Conservation (phyloP, 352 stramenopile species). For the Phytophthora constricta region DNA sequence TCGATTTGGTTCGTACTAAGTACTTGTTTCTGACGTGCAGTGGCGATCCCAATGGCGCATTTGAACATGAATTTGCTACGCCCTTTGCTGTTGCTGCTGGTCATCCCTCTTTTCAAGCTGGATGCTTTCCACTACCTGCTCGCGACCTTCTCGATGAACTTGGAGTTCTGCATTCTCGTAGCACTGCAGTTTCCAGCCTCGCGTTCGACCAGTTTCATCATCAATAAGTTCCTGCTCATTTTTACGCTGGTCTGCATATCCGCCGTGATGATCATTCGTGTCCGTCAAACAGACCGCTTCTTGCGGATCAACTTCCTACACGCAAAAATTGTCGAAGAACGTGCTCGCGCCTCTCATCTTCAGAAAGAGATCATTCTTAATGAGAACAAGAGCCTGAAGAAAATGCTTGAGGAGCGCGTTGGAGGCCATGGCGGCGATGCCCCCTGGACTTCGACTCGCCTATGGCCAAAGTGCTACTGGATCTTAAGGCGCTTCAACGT, state of each 20-base stretch:
- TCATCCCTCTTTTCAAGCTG: slow-evolving; percentile 76
- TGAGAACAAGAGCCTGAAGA: slow-evolving; percentile 86
- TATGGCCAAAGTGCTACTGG: slow-evolving; percentile 80
- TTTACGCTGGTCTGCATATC: slow-evolving; percentile 64
- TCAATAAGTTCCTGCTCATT: slow-evolving; percentile 79
- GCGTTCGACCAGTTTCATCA: slow-evolving; percentile 59
- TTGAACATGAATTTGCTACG: slow-evolving; percentile 77
- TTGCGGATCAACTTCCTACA: slow-evolving; percentile 80
- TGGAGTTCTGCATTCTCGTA: slow-evolving; percentile 75
- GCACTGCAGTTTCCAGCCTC: slow-evolving; percentile 67
- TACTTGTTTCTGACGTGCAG: slow-evolving; percentile 11
- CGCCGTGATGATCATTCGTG: slow-evolving; percentile 65
- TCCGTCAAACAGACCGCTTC: slow-evolving; percentile 79
- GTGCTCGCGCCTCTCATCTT: slow-evolving; percentile 63
- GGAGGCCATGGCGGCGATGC: slow-evolving; percentile 32
- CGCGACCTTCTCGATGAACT: slow-evolving; percentile 62
- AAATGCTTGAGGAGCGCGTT: slow-evolving; percentile 74
- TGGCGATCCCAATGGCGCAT: slow-evolving; percentile 70
- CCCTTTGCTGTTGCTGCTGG: slow-evolving; percentile 64
- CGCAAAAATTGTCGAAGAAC: slow-evolving; percentile 73
- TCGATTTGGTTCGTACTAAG: neutral
- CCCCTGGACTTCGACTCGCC: slow-evolving; percentile 80
- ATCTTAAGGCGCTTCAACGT: slow-evolving; percentile 78
- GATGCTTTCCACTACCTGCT: slow-evolving; percentile 78
- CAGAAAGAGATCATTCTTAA: slow-evolving; percentile 87